A percentile compares a stretch with the other conserved stretches of the same genome.
phyloP scores from a whole-genome alignment of 192 early-diverging fungal genomes.

The Backusella circina region DNA sequence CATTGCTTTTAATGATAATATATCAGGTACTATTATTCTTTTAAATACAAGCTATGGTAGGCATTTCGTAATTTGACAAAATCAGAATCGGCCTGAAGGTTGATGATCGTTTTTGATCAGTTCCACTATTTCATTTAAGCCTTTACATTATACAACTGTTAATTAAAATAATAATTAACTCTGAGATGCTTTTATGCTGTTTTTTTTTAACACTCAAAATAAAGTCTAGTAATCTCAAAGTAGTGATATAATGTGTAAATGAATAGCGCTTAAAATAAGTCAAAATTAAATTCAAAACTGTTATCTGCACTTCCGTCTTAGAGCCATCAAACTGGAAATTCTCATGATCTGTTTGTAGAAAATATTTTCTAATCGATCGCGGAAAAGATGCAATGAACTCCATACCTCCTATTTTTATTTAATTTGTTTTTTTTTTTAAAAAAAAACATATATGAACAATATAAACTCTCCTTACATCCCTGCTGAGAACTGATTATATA shows the following conservation, averaged over 20 bases:
- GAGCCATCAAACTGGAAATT: background rate
- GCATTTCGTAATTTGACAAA: background rate
- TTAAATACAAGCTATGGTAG: background rate
- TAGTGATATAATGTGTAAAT: background rate
- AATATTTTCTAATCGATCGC: background rate
- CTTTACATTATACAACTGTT: background rate
- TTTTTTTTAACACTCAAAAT: background rate
- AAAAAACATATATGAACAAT: no score
- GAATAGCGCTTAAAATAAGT: background rate
- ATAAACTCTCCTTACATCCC: background rate
- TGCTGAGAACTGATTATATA: background rate
- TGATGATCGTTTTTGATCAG: background rate
- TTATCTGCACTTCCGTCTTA: background rate
- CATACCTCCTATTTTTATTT: background rate
- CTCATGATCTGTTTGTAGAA: background rate
- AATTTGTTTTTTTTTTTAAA: background rate
- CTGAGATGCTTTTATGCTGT: background rate
- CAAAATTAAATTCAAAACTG: background rate
- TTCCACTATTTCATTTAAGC: background rate
- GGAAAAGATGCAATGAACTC: background rate
- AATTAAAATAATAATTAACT: background rate
- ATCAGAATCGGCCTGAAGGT: background rate
- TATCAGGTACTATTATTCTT: background rate
- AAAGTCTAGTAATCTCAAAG: background rate
- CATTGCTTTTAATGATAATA: background rate